Percentiles rank a stretch among this genome's conserved stretches.
phyloP scores from a whole-genome alignment of 768 basidiomycete species.

The Boletus coccyginus region DNA sequence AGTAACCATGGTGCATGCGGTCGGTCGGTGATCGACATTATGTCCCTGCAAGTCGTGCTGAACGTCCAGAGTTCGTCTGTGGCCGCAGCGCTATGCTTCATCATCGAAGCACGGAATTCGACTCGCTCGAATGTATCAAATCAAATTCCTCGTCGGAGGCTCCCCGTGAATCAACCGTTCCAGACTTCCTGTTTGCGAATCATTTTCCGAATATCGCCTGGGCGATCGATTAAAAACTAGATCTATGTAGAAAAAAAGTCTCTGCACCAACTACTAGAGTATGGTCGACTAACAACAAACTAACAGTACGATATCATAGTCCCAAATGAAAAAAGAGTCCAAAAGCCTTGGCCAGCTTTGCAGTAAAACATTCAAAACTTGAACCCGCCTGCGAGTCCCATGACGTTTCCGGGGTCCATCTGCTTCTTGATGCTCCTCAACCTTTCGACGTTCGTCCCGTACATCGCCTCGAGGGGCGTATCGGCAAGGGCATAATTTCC shows the following conservation, averaged over 20 bases:
- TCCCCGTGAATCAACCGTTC: neutral
- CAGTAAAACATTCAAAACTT: constrained; percentile 41
- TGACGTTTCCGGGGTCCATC: constrained; percentile 58
- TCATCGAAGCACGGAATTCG: constrained; percentile 6
- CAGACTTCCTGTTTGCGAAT: neutral
- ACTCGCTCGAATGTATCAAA: neutral
- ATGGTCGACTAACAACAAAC: neutral
- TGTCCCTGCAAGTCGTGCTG: constrained; percentile 11
- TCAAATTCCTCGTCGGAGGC: neutral
- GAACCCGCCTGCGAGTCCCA: constrained; percentile 67
- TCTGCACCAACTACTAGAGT: neutral
- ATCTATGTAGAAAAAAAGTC: neutral
- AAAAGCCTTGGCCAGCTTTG: neutral
- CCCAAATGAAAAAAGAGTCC: constrained; percentile 5
- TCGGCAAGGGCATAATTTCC: constrained; percentile 58
- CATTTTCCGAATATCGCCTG: neutral
- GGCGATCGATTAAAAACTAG: neutral
- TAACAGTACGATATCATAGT: neutral
- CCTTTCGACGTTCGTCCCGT: constrained; percentile 44
- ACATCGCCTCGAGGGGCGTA: constrained; percentile 50
- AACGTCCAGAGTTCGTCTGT: neutral
- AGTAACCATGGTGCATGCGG: too few relatives aligned
- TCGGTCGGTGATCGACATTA: constrained; percentile 9
- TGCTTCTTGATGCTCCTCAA: constrained; percentile 40
- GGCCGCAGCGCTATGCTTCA: neutral